A percentile compares a stretch with the other conserved stretches of the same genome.
Evolutionary conservation across 306 rosid species (phyloP).

Genomic region (Mimosa pudica): DNA sequence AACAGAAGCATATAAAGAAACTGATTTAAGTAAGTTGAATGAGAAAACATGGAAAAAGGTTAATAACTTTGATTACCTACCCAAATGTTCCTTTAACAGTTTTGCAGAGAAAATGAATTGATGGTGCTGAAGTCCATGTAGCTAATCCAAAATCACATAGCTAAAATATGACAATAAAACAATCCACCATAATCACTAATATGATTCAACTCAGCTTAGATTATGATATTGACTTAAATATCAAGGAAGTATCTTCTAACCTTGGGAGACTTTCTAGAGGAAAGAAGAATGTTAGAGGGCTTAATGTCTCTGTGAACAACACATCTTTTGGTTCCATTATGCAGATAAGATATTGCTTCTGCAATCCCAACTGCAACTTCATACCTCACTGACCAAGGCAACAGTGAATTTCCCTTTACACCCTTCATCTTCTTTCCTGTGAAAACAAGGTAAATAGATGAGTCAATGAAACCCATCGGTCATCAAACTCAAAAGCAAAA

Average conservation of each 20-base stretch:
- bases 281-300: slow-evolving; percentile 90
- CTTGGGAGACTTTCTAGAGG: slow-evolving; percentile 78
- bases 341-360: slow-evolving; percentile 68
- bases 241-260: slow-evolving; percentile 36
- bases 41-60: not conserved
- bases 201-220: not conserved
- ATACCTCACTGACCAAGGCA: slow-evolving; percentile 76
- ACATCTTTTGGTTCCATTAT: slow-evolving; percentile 79
- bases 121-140: slow-evolving; percentile 90
- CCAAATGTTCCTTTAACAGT: slow-evolving; percentile 95
- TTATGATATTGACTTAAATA: too few species aligned
- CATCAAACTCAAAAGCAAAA: slow-evolving; percentile 22
- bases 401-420: slow-evolving; percentile 48
- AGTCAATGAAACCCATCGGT: slow-evolving; percentile 33
- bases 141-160: slow-evolving; percentile 91
- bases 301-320: slow-evolving; percentile 84
- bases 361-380: slow-evolving; percentile 77
- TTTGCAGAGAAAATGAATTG: slow-evolving; percentile 83
- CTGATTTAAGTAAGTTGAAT: slow-evolving; percentile 13
- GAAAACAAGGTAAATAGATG: not conserved
- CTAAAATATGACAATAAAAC: slow-evolving; percentile 39
- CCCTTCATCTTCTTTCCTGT: slow-evolving; percentile 60
- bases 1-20: not conserved
- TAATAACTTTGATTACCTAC: slow-evolving; percentile 40
- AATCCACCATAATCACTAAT: slow-evolving; percentile 20